Percentiles rank a stretch among this genome's conserved stretches.
phyloP scores from a whole-genome alignment of 73 alveolate species.

The Paramecium pentaurelia region DNA sequence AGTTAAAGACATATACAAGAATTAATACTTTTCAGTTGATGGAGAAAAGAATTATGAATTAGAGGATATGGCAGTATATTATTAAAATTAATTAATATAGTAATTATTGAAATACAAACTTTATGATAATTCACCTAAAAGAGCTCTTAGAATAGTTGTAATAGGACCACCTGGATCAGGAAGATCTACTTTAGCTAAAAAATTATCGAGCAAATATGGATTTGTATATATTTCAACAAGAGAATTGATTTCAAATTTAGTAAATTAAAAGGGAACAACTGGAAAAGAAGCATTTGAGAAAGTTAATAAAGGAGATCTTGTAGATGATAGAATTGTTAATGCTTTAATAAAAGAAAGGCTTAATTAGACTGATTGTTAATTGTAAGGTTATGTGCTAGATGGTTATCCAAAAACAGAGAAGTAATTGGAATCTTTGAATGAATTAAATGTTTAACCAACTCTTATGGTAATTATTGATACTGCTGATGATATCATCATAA shows the following conservation, averaged over 20 bases:
- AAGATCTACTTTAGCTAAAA: conserved; percentile 80
- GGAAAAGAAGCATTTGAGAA: conserved; percentile 70
- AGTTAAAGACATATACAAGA: conserved; percentile 79
- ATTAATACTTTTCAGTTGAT: conserved; percentile 74
- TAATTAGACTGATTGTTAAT: conserved; percentile 80
- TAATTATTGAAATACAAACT: conserved; percentile 69
- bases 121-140: conserved; percentile 82
- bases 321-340: conserved; percentile 80
- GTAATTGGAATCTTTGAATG: conserved; percentile 77
- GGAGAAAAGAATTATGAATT: conserved; percentile 60
- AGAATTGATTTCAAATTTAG: conserved; percentile 76
- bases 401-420: conserved; percentile 88
- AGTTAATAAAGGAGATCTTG: conserved; percentile 79
- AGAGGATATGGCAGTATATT: conserved; percentile 66
- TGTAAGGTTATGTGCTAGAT: conserved; percentile 93
- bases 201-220: conserved; percentile 77
- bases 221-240: conserved; percentile 79
- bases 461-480: conserved; percentile 75
- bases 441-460: conserved; percentile 77
- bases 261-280: conserved; percentile 71
- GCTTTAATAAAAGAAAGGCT: conserved; percentile 80
- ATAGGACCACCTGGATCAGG: conserved; percentile 98
- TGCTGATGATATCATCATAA: conserved; percentile 64
- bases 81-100: conserved; percentile 61
- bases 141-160: conserved; percentile 90